Evolutionary conservation across 305 asterid genomes (phyloP).

Genomic region (Solanum hybrid): DNA sequence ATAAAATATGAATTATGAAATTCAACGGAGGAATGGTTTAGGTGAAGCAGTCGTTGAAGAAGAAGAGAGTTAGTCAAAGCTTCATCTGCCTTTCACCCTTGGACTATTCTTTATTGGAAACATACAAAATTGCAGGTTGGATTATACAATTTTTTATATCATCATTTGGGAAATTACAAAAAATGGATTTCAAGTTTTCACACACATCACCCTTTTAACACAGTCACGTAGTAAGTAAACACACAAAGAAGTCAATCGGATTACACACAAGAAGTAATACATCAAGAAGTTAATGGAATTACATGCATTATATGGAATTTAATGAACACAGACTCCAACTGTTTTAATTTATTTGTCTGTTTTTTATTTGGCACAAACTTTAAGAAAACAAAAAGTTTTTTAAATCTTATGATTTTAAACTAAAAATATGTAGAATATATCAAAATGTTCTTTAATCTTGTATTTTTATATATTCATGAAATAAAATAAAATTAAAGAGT

Average conservation of each 20-base stretch:
- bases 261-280: background rate
- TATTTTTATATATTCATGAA: background rate
- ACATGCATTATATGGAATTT: background rate
- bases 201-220: background rate
- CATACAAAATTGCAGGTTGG: background rate
- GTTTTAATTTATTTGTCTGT: background rate
- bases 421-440: background rate
- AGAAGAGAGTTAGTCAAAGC: slow-evolving; percentile 13
- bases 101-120: background rate
- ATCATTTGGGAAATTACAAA: background rate
- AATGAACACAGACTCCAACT: background rate
- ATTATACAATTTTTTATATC: background rate
- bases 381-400: background rate
- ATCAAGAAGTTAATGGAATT: background rate
- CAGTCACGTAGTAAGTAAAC: background rate
- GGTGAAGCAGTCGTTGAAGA: background rate
- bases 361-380: background rate
- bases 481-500: background rate
- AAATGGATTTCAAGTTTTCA: background rate
- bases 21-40: background rate
- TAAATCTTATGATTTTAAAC: background rate
- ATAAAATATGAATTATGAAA: background rate
- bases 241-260: background rate
- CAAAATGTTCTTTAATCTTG: background rate
- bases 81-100: background rate